Conservation (phyloP, 768 basidiomycete genomes). For the Termitomyces titanicus region DNA sequence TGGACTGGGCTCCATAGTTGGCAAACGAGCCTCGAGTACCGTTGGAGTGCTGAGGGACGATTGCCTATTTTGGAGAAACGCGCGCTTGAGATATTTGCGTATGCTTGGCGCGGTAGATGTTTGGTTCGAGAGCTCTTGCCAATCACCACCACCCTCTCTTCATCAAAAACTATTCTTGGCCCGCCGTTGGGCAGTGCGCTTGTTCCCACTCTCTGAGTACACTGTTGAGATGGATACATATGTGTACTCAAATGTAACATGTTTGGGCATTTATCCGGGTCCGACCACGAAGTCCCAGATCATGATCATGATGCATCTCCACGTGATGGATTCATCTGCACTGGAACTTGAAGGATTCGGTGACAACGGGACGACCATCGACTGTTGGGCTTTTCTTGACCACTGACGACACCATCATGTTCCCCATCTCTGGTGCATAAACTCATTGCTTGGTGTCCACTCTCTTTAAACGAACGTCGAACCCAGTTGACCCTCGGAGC, state of each 20-base stretch:
- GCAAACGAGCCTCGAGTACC: slow-evolving; percentile 28
- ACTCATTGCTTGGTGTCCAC: neutral
- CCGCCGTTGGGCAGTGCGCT: neutral
- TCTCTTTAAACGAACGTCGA: neutral
- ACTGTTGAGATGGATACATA: too few relatives aligned
- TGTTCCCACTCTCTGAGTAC: too few relatives aligned
- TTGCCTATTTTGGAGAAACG: slow-evolving; percentile 21
- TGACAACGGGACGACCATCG: neutral
- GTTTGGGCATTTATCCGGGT: too few relatives aligned
- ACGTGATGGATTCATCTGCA: neutral
- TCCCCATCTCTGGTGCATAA: slow-evolving; percentile 2
- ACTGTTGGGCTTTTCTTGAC: slow-evolving; percentile 1
- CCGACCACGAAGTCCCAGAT: too few relatives aligned
- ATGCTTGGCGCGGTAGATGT: neutral
- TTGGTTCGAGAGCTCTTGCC: neutral
- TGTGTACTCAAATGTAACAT: too few relatives aligned
- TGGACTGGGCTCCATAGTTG: slow-evolving; percentile 30
- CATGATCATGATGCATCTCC: neutral
- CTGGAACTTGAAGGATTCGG: too few relatives aligned
- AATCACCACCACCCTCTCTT: neutral
- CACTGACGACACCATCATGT: slow-evolving; percentile 1
- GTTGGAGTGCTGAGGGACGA: neutral
- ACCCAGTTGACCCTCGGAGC: slow-evolving; percentile 1
- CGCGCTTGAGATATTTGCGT: neutral
- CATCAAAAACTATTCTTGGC: neutral